Conservation (phyloP, 179 eudicot genomes). For the Nepenthes alata region DNA sequence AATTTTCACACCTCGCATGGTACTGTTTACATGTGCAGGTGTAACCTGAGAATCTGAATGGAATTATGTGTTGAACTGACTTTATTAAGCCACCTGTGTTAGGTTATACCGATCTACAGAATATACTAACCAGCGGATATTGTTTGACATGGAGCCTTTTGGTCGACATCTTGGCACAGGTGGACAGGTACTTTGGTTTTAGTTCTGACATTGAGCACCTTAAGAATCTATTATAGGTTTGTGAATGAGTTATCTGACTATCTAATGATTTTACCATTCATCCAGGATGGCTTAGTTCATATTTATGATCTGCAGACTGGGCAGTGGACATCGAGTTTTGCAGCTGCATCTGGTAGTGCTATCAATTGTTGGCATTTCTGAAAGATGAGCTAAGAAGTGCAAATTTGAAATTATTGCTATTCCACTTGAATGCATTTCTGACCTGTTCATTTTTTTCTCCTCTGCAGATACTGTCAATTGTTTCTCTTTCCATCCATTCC, state of each 20-base stretch:
- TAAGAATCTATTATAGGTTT: not conserved
- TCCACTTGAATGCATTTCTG: not conserved
- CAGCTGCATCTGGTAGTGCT: constrained; percentile 76
- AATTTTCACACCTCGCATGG: no score
- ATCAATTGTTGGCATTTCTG: not conserved
- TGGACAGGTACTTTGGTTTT: constrained; percentile 56
- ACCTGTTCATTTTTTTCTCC: constrained; percentile 3
- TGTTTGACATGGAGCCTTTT: constrained; percentile 77
- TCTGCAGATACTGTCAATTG: constrained; percentile 81
- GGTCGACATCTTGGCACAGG: constrained; percentile 95
- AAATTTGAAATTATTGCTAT: not conserved
- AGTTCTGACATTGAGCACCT: not conserved
- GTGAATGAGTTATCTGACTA: not conserved
- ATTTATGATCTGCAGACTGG: constrained; percentile 92
- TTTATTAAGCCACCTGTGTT: not conserved
- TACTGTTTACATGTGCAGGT: no score
- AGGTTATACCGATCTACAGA: constrained; percentile 88
- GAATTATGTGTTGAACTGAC: not conserved
- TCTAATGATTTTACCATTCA: not conserved
- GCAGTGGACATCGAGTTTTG: constrained; percentile 86
- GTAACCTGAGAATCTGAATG: not conserved
- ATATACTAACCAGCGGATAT: constrained; percentile 81
- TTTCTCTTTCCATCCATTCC: constrained; percentile 76
- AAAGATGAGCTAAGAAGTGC: not conserved
- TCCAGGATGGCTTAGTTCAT: constrained; percentile 87